phyloP scores from a whole-genome alignment of 306 rosid species.

The Quillaja saponaria region DNA sequence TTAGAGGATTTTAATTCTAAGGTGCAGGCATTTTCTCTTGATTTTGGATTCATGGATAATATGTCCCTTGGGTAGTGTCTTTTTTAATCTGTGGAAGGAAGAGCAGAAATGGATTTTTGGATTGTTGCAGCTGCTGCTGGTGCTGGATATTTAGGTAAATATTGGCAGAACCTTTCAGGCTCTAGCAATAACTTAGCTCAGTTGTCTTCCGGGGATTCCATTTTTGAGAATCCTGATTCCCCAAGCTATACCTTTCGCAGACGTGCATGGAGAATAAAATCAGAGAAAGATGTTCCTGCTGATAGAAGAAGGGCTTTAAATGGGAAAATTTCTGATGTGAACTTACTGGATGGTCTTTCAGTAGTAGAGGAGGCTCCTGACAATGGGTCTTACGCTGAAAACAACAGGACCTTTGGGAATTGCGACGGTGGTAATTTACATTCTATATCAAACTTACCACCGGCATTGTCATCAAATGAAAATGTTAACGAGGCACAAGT shows the following conservation, averaged over 20 bases:
- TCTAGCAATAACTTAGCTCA: constrained; percentile 28
- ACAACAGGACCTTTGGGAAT: constrained; percentile 18
- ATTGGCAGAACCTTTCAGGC: constrained; percentile 51
- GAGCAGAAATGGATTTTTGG: constrained; percentile 76
- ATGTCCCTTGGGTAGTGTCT: constrained; percentile 24
- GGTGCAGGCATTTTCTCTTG: constrained; percentile 21
- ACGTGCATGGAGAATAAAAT: constrained; percentile 27
- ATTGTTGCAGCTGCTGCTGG: constrained; percentile 80
- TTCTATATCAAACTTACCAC: constrained; percentile 43
- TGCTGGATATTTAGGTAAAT: constrained; percentile 76
- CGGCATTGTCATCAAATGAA: constrained; percentile 29
- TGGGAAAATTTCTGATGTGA: constrained; percentile 24
- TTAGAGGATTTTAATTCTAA: constrained; percentile 7
- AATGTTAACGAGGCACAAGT: constrained; percentile 29
- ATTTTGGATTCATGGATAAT: constrained; percentile 42
- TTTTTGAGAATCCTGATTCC: constrained; percentile 41
- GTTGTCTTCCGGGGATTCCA: constrained; percentile 43
- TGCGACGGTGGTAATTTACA: constrained; percentile 36
- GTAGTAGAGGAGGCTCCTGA: constrained; percentile 38
- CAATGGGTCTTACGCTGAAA: constrained; percentile 38
- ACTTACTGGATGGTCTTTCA: constrained; percentile 31
- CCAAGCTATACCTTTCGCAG: constrained; percentile 23
- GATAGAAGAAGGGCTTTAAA: constrained; percentile 38
- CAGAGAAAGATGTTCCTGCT: constrained; percentile 29
- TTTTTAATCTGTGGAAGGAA: constrained; percentile 29